Base-by-base conservation (phyloP, 768 basidiomycete species). In the Pulveroboletus frians region DNA sequence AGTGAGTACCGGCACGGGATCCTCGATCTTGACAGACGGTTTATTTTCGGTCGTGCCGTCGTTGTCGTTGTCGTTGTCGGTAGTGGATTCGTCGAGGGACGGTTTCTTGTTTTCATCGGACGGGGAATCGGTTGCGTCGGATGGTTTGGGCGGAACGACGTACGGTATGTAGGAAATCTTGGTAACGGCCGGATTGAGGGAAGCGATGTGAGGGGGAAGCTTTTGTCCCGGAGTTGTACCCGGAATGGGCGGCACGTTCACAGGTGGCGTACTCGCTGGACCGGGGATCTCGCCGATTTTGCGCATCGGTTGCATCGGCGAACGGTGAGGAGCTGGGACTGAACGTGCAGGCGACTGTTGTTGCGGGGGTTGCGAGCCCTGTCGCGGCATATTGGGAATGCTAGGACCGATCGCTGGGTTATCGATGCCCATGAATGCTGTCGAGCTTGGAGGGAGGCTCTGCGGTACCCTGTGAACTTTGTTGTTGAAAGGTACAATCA, bases 201-300 rank as follows among this genome's bases (percentile, higher is more conserved):
- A 52, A 17, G 65, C 65, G 20, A 67, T 62, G 39, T 69, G 67
- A 14, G 65, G 65, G 5, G 67, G 67, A 0, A 69, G 64, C 29
- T 62, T 65, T 50, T 60, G 67, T n/a, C 58, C 60, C 18, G 60
- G 59, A 4, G 66, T 50, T 4, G 61, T 46, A 10, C 67, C 60
- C 2, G 61, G 57, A 35, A 71, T 58, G 36, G 60, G 49, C 21
- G 54, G 58, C 46, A 46, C 58, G 11, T 57, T 54, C 39, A 55
- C 48, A 36, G 62, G 53, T 14, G 50, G 54, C 4, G 56, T 49
- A 3, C 31, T 9, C 0, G 52, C 26, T 37, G 57, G 40, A 37
- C 56, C 41, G 38, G 55, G 43, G 11, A 48, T 39, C 10, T 68
- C 67, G 4, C 39, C 53, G 4, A 37, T 37, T 49, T 65, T 67